These are phyloP conservation scores for Periconia sp. DNA, from an alignment of 2,329 filamentous ascomycete genomes.

Conservation along the genomic window DNA sequence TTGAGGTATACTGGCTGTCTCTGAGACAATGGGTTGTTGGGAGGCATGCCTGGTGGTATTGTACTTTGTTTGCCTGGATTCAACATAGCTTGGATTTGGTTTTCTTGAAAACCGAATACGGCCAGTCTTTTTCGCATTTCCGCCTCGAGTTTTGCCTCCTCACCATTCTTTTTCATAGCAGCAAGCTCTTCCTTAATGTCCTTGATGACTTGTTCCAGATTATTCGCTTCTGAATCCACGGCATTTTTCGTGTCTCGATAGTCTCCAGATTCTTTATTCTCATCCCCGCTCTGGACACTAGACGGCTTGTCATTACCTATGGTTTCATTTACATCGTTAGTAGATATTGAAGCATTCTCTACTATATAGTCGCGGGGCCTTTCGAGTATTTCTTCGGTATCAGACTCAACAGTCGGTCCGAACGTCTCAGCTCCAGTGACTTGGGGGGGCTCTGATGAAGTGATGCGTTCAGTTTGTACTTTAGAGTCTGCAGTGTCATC, in stretches of 20 bases:
- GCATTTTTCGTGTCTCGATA: neutral
- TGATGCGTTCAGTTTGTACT: neutral
- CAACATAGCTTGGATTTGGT: constrained; percentile 47
- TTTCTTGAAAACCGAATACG: constrained; percentile 43
- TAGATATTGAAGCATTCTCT: neutral
- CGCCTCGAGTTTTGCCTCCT: constrained; percentile 38
- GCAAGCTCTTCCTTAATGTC: neutral
- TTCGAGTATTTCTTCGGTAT: neutral
- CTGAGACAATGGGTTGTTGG: neutral
- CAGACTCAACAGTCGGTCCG: neutral
- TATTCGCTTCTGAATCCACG: neutral
- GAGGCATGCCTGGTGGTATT: constrained; percentile 5
- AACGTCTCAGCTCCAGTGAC: neutral
- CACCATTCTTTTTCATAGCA: constrained; percentile 11
- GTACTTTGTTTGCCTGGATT: constrained; percentile 44
- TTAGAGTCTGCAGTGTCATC: neutral
- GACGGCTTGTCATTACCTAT: neutral
- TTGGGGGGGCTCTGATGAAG: neutral
- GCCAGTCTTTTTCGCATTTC: constrained; percentile 43
- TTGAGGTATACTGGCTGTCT: constrained; percentile 35
- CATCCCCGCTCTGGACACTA: neutral
- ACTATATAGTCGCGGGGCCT: neutral
- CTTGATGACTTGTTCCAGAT: neutral
- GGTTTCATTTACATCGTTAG: neutral
- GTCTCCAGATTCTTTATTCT: neutral